Conservation (phyloP, 176 grass and related monocot species). For the Zea mays region Zm-B73-REFERENCE-NAM-5.0 NC_050101.1:177456001-177456500, state of each 20-base stretch:
- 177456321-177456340: too few species aligned
- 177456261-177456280: constrained; percentile 2
- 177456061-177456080: neutral
- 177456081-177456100: neutral
- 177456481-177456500: too few species aligned
- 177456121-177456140: neutral
- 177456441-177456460: too few species aligned
- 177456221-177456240: constrained; percentile 31
- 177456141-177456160: neutral
- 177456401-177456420: too few species aligned
- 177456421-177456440: too few species aligned
- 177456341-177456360: too few species aligned
- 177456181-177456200: constrained; percentile 5
- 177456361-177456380: too few species aligned
- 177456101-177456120: neutral
- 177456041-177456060: too few species aligned
- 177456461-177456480: too few species aligned
- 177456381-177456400: too few species aligned
- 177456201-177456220: neutral
- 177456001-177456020: too few species aligned
- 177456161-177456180: neutral
- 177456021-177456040: too few species aligned
- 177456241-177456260: constrained; percentile 14
- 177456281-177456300: neutral
- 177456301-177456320: neutral